Evolutionary conservation across 164 flowering plant genomes (phyloP), one percentile per base, ranked within the genome.

Genomic region (Stephania yunnanensis): DNA sequence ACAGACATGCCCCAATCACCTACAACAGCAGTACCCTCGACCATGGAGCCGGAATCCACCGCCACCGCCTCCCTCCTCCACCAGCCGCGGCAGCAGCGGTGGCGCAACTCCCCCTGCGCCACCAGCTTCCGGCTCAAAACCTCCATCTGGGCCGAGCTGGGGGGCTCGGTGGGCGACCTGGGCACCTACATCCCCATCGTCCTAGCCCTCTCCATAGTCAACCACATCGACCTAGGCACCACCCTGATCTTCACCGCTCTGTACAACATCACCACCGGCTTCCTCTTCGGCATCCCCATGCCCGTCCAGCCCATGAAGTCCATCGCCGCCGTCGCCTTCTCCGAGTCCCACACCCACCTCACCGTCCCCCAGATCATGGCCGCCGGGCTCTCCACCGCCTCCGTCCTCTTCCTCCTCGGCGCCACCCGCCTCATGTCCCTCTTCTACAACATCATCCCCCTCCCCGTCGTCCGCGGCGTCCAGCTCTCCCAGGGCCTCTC

Each of bases 281-380:
- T 87, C 66, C 87, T 93, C 78, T 93, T 90, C 84, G 87, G 87
- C 75, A 74, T 88, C 77, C 98, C 98, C 69, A 93, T 93, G 98
- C 98, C 98, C 45, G 98, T 93, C 74, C 96, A 93, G 71, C 98
- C 98, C 76, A 93, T 93, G 98, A 93, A 93, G 76, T 89, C 96
- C 80, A 91, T 93, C 73, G 98, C 98, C 42, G 92, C 98, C 75
- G 97, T 91, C 78, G 97, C 97, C 76, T 84, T 91, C 77, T 74
- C 94, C 76, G 93, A 91, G 61, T 74, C 87, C 48, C 86, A 75
- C 31, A 71, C 89, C 19, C 90, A 81, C 73, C 89, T 91, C 80
- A 81, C 95, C 29, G 50, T 84, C 36, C 79, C 92, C 64, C 93
- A 93, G 70, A 90, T 91, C 79, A 85, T 87, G 79, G 89, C 96